These are phyloP conservation scores for Arabidopsis thaliana DNA, from an alignment of 345 rosid genomes.

Conservation along the genomic window TAIR10.1 NC_003074.8:18922501-18923000, in stretches of 20 bases:
- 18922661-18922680: background rate
- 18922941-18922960: constrained; percentile 96
- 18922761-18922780: constrained; percentile 46
- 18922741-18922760: constrained; percentile 53
- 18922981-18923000: constrained; percentile 72
- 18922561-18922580: constrained; percentile 62
- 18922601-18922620: constrained; percentile 77
- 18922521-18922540: constrained; percentile 60
- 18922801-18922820: constrained; percentile 49
- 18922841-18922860: background rate
- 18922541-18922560: constrained; percentile 64
- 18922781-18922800: constrained; percentile 56
- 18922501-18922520: constrained; percentile 61
- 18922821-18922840: background rate
- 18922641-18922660: background rate
- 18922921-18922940: constrained; percentile 85
- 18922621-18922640: constrained; percentile 60
- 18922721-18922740: constrained; percentile 60
- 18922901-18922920: constrained; percentile 56
- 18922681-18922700: background rate
- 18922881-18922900: constrained; percentile 56
- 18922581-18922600: constrained; percentile 73
- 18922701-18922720: background rate
- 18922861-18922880: background rate
- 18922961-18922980: constrained; percentile 57